Percentiles rank a stretch among this genome's conserved stretches.
phyloP scores from a whole-genome alignment of 305 asterid species.

The Fraxinus platypoda region DNA sequence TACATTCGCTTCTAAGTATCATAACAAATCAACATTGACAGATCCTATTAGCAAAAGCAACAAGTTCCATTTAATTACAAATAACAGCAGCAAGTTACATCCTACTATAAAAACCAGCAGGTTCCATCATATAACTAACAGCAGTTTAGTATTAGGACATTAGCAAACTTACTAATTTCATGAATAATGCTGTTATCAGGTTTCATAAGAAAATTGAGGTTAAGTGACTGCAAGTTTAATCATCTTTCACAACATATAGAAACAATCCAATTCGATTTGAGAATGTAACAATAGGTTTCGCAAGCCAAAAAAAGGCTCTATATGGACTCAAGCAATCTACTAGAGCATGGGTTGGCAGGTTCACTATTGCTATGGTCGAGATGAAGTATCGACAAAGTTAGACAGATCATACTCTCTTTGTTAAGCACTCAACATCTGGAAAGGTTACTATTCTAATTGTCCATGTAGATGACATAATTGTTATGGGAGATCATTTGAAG shows the following conservation, averaged over 20 bases:
- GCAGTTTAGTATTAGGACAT: background rate
- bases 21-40: background rate
- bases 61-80: background rate
- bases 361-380: background rate
- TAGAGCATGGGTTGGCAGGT: background rate
- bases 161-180: background rate
- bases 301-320: background rate
- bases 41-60: background rate
- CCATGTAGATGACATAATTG: background rate
- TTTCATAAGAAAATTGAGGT: background rate
- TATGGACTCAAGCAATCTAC: background rate
- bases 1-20: background rate
- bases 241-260: background rate
- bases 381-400: background rate
- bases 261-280: background rate
- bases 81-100: background rate
- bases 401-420: background rate
- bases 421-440: background rate
- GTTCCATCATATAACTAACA: background rate
- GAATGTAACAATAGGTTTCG: background rate
- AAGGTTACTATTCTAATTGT: background rate
- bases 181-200: background rate
- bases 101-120: background rate
- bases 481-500: background rate
- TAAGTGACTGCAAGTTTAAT: background rate